Conservation (phyloP, 2,329 filamentous ascomycete species). For the Fusarium concolor region DNA sequence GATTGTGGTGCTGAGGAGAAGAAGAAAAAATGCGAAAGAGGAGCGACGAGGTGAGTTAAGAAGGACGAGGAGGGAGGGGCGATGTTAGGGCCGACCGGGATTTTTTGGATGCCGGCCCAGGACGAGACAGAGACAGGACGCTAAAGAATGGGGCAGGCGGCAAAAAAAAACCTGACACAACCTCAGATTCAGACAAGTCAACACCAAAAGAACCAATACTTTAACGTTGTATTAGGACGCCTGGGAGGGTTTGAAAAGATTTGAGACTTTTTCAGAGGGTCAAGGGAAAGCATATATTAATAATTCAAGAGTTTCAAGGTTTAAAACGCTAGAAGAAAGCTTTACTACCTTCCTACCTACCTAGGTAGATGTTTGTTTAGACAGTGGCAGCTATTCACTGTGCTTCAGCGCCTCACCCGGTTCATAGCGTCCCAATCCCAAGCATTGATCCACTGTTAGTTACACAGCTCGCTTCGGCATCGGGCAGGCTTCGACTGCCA, state of each 20-base stretch:
- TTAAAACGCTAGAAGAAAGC: too few relatives aligned
- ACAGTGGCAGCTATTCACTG: constrained; percentile 1
- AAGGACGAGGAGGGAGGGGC: constrained; percentile 39
- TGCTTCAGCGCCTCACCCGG: constrained; percentile 15
- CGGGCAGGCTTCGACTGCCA: neutral
- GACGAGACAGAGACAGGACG: neutral
- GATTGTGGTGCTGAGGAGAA: constrained; percentile 38
- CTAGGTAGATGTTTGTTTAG: too few relatives aligned
- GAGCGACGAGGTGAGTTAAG: constrained; percentile 40
- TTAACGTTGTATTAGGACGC: neutral
- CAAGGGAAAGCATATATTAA: neutral
- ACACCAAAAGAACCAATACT: neutral
- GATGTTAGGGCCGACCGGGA: constrained; percentile 46
- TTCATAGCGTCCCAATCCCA: neutral
- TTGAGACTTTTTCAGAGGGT: neutral
- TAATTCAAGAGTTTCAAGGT: neutral
- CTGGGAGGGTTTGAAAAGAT: neutral
- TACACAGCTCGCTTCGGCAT: constrained; percentile 18
- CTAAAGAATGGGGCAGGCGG: constrained; percentile 44
- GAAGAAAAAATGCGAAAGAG: constrained; percentile 36
- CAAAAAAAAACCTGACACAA: constrained; percentile 20
- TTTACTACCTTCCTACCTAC: too few relatives aligned
- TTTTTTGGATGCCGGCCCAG: constrained; percentile 27
- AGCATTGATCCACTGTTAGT: constrained; percentile 13
- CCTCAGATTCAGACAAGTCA: constrained; percentile 3